Conservation (phyloP, 768 basidiomycete species). For the Auricularia auricula-judae region DNA sequence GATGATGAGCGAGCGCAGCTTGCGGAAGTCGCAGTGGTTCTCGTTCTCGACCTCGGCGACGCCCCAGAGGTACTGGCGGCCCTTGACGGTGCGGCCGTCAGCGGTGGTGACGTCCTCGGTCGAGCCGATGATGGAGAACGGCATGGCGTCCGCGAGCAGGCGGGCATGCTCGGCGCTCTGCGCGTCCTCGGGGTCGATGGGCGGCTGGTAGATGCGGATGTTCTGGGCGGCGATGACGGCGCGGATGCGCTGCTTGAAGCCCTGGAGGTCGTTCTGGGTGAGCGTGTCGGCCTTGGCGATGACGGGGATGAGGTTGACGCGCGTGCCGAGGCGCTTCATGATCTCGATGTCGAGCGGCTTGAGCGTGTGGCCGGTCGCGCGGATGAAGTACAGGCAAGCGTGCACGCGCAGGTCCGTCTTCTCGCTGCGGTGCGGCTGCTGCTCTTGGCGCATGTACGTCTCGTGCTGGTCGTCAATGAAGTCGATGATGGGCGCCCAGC, state of each 20-base stretch:
- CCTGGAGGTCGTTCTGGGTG: constrained; percentile 81
- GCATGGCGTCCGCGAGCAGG: constrained; percentile 80
- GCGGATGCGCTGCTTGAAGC: constrained; percentile 89
- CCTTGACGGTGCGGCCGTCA: constrained; percentile 91
- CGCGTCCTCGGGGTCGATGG: constrained; percentile 81
- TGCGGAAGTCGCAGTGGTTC: constrained; percentile 98
- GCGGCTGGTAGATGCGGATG: constrained; percentile 91
- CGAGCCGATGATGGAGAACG: constrained; percentile 97
- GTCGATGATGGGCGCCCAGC: constrained; percentile 96
- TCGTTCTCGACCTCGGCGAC: constrained; percentile 99
- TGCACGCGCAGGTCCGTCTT: constrained; percentile 95
- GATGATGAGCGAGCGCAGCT: constrained; percentile 88
- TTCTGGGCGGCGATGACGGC: constrained; percentile 85
- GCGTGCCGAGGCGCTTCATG: constrained; percentile 97
- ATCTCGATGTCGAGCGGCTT: constrained; percentile 99
- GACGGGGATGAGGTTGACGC: constrained; percentile 96
- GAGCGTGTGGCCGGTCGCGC: constrained; percentile 89
- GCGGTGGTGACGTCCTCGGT: constrained; percentile 87
- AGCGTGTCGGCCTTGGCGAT: constrained; percentile 96
- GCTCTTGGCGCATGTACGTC: constrained; percentile 95
- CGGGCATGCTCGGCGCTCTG: constrained; percentile 81
- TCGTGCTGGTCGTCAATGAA: constrained; percentile 97
- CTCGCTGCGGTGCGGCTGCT: constrained; percentile 90
- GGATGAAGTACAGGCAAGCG: constrained; percentile 93
- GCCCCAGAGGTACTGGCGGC: constrained; percentile 98